A percentile compares a stretch with the other conserved stretches of the same genome.
These are phyloP conservation scores for Hemerocallis citrina DNA, from an alignment of 106 monocot species.

Conservation along the genomic window DNA sequence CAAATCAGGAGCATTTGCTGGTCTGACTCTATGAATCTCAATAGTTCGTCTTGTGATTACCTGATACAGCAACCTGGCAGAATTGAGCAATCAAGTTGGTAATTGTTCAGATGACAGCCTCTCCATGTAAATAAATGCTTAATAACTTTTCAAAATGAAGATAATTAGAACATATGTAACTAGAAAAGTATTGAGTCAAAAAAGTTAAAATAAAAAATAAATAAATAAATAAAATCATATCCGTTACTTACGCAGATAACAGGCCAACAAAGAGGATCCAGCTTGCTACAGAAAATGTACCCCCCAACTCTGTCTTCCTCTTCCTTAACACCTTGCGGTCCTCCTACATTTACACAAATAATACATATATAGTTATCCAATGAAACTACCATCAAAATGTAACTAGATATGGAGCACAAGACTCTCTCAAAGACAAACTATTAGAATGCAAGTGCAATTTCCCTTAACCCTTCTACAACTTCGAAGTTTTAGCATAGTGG, in stretches of 20 bases:
- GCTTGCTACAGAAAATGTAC: constrained; percentile 88
- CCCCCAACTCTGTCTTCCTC: constrained; percentile 92
- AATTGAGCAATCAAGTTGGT: not conserved
- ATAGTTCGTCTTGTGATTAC: constrained; percentile 59
- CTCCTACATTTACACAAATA: constrained; percentile 35
- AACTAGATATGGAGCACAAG: too few species aligned
- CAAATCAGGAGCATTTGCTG: constrained; percentile 72
- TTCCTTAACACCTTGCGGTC: constrained; percentile 55
- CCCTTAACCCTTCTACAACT: too few species aligned
- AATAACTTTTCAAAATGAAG: not conserved
- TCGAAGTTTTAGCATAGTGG: too few species aligned
- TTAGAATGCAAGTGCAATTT: too few species aligned
- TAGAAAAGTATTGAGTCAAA: too few species aligned
- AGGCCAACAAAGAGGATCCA: constrained; percentile 76
- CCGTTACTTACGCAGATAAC: constrained; percentile 72
- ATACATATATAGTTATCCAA: constrained; percentile 2
- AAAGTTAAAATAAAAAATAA: too few species aligned
- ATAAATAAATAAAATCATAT: not conserved
- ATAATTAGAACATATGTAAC: too few species aligned
- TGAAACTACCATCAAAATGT: not conserved
- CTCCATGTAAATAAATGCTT: not conserved
- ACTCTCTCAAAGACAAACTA: not conserved
- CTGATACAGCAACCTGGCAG: constrained; percentile 70
- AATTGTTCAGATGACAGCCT: not conserved
- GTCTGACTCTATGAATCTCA: constrained; percentile 68